Conservation (phyloP, 768 basidiomycete species). For the Pleurotus eryngii region DNA sequence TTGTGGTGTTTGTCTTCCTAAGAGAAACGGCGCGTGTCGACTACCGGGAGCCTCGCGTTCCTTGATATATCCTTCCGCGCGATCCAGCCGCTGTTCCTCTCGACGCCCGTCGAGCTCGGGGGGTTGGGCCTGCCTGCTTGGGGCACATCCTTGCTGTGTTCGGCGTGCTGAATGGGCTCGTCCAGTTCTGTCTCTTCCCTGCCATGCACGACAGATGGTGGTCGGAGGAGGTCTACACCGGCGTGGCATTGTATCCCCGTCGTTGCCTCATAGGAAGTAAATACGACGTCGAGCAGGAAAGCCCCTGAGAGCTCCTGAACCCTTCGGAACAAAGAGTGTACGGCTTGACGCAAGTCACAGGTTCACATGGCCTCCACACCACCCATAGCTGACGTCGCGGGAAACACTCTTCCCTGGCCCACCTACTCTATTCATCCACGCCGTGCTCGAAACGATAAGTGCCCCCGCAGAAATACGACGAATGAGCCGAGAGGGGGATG, state of each 20-base stretch:
- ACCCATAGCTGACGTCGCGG: no score
- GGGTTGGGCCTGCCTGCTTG: slow-evolving; percentile 55
- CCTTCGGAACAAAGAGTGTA: no score
- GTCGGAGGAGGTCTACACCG: slow-evolving; percentile 39
- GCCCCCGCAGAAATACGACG: no score
- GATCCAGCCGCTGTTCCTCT: slow-evolving; percentile 30
- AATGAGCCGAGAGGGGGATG: no score
- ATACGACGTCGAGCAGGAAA: no score
- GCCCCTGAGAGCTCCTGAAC: no score
- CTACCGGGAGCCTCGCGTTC: slow-evolving; percentile 33
- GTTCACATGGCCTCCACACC: no score
- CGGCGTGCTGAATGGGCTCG: slow-evolving; percentile 35
- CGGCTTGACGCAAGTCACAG: no score
- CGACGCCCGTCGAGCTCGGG: slow-evolving; percentile 50
- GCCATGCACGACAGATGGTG: slow-evolving; percentile 43
- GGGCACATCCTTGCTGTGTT: slow-evolving; percentile 48
- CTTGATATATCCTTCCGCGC: slow-evolving; percentile 26
- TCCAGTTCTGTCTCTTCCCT: slow-evolving; percentile 49
- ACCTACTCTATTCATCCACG: no score
- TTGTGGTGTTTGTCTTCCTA: slow-evolving; percentile 38
- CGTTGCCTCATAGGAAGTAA: no score
- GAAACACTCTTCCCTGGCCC: no score
- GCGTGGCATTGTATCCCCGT: slow-evolving; percentile 16
- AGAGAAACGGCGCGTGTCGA: slow-evolving; percentile 28
- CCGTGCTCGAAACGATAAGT: no score